Percentiles rank a stretch among this genome's conserved stretches.
Conservation (phyloP, 768 basidiomycete species). For the Auriscalpium microsporum region DNA sequence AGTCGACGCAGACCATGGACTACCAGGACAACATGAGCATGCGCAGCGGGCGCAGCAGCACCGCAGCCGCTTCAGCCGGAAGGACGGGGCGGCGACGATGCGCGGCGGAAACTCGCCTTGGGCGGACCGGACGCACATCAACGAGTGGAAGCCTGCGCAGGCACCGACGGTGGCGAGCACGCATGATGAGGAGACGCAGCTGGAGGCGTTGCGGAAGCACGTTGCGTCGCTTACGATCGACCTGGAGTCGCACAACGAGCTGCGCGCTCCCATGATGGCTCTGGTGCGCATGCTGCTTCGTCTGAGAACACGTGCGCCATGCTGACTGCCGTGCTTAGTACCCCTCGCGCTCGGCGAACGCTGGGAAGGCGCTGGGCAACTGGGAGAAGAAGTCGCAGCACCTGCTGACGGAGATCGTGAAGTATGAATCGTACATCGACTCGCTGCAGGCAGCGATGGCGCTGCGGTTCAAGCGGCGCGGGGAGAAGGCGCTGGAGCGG, state of each 20-base stretch:
- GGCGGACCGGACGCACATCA: constrained; percentile 68
- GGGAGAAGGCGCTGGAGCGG: constrained; percentile 72
- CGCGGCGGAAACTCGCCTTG: constrained; percentile 64
- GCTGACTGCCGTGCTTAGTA: constrained; percentile 45
- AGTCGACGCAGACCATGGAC: constrained; percentile 38
- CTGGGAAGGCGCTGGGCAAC: constrained; percentile 71
- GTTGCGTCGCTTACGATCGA: constrained; percentile 69
- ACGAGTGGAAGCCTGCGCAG: constrained; percentile 91
- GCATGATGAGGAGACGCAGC: constrained; percentile 88
- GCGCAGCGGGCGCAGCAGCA: constrained; percentile 66
- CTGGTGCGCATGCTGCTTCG: constrained; percentile 41
- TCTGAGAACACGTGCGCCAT: background rate
- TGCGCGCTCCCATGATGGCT: constrained; percentile 73
- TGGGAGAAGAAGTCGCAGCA: constrained; percentile 92
- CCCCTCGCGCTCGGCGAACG: constrained; percentile 63
- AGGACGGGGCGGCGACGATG: constrained; percentile 57
- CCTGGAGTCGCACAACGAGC: constrained; percentile 71
- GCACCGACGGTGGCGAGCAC: constrained; percentile 75
- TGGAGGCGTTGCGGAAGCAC: constrained; percentile 84
- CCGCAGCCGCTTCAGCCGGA: constrained; percentile 67
- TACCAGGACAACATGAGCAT: constrained; percentile 63
- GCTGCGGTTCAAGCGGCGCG: constrained; percentile 80
- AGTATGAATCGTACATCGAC: constrained; percentile 93
- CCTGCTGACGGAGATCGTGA: constrained; percentile 85
- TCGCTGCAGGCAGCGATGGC: constrained; percentile 78